Conservation (phyloP, 2,329 filamentous ascomycete species). For the Neofusicoccum cordaticola region DNA sequence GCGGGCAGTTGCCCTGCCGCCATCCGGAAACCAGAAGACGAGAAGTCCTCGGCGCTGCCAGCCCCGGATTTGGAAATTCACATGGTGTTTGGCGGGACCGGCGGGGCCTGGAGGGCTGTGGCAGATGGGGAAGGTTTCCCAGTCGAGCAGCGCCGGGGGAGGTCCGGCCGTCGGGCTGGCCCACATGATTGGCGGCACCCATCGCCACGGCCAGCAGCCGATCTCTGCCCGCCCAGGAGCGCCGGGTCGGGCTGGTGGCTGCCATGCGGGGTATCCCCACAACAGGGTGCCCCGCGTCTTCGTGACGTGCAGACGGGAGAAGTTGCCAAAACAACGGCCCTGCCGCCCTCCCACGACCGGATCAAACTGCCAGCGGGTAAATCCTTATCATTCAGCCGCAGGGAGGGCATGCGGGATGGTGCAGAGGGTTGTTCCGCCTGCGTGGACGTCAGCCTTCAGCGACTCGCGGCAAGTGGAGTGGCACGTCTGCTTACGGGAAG, state of each 20-base stretch:
- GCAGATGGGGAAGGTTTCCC: neutral
- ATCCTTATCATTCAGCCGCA: neutral
- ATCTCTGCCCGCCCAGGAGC: neutral
- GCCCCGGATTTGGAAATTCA: neutral
- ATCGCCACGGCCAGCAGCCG: neutral
- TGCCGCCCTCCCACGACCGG: neutral
- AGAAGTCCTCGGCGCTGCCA: neutral
- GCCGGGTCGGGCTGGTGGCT: neutral
- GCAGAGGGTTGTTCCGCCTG: neutral
- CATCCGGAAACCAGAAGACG: neutral
- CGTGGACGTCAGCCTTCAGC: neutral
- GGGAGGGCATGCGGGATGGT: too few relatives aligned
- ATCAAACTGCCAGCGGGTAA: neutral
- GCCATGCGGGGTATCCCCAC: constrained; percentile 3
- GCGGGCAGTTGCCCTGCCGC: neutral
- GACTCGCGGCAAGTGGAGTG: neutral
- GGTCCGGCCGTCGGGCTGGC: neutral
- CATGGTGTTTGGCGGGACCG: neutral
- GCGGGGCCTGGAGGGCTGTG: neutral
- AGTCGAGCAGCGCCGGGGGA: neutral
- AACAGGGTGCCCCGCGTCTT: neutral
- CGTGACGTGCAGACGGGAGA: constrained; percentile 5
- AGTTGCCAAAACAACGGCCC: neutral
- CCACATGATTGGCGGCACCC: neutral
- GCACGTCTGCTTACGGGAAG: neutral